Base-by-base conservation (phyloP, 352 stramenopile species). In the Elongisporangium senticosum region DNA sequence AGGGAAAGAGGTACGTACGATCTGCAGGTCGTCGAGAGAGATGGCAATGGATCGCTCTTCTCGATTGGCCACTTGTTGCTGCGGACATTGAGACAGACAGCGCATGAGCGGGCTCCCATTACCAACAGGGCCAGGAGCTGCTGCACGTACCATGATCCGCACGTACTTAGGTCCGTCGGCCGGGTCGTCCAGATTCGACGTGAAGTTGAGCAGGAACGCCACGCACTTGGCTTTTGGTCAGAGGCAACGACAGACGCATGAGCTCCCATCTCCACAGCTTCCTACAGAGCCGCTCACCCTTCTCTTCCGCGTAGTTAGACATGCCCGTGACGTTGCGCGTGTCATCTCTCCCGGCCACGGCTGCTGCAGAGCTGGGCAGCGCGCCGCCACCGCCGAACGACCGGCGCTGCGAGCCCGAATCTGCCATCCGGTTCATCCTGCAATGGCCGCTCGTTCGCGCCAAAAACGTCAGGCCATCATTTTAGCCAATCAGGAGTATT, bases 11-110 rank as follows among this genome's bases (percentile, higher is more conserved):
- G 10, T 5, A 72, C 75, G 59, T 75, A 95, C 85, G 51, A 87
- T 89, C 56, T 90, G 75, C 49, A 95, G 26, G 61, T 95, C 85
- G 58, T 95, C 85, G 15, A 95, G 62, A 14, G 83, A 73, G 59
- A 95, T 90, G 4, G 81, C 74, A 51, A 95, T 76, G 26, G 85
- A 87, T 11, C 73, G 89, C 20, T 83, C 72, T 62, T 95, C 83
- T n/a, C 85, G 74, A 65, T 95, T 92, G 19, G 85, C 83, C n/a
- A 95, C 79, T 57, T 95, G 80, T 93, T 95, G 85, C 85, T 94
- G 62, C 43, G 11, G 40, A 50, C 37, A 37, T 33, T 49, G 20
- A 51, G n/a, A 53, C 15, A 26, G 40, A 4, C 7, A 5, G 20
- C 6, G 13, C n/a, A 43, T 39, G 15, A 47, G 22, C 52, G 17